Conservation (phyloP, 1,139 yeast species). For the Blastobotrys persicus region DNA sequence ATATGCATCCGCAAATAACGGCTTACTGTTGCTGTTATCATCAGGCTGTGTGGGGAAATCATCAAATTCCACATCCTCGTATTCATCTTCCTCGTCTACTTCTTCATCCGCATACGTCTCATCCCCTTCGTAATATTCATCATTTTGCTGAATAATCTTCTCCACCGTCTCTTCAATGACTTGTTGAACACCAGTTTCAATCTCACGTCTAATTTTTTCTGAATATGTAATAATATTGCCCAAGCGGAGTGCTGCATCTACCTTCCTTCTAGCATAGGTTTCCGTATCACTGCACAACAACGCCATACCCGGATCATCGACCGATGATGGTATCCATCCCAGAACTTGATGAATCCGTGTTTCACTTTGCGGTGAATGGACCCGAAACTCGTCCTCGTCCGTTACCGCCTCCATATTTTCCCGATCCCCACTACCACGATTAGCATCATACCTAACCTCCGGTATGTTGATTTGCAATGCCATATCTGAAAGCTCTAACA, state of each 20-base stretch:
- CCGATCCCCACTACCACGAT: slow-evolving; percentile 29
- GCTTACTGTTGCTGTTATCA: background rate
- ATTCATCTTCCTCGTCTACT: slow-evolving; percentile 26
- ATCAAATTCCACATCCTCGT: slow-evolving; percentile 7
- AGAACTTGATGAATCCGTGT: slow-evolving; percentile 57
- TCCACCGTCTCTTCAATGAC: slow-evolving; percentile 65
- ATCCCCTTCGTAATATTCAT: slow-evolving; percentile 20
- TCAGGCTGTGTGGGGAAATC: background rate
- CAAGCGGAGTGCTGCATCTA: slow-evolving; percentile 70
- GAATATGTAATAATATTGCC: slow-evolving; percentile 76
- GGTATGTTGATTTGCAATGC: slow-evolving; percentile 70
- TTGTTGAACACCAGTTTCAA: slow-evolving; percentile 65
- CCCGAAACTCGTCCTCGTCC: slow-evolving; percentile 25
- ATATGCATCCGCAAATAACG: slow-evolving; percentile 28
- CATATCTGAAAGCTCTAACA: slow-evolving; percentile 70
- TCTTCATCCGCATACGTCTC: slow-evolving; percentile 29
- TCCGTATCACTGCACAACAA: slow-evolving; percentile 69
- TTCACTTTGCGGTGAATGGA: slow-evolving; percentile 66
- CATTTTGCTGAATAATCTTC: slow-evolving; percentile 39
- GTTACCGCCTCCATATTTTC: slow-evolving; percentile 16
- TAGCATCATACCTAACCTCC: slow-evolving; percentile 26
- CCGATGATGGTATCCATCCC: slow-evolving; percentile 53
- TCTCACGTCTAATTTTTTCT: slow-evolving; percentile 78
- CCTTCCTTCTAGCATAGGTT: slow-evolving; percentile 58
- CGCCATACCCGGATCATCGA: slow-evolving; percentile 61